phyloP scores from a whole-genome alignment of 805 yeast genomes.

The Pichia insulana region DNA sequence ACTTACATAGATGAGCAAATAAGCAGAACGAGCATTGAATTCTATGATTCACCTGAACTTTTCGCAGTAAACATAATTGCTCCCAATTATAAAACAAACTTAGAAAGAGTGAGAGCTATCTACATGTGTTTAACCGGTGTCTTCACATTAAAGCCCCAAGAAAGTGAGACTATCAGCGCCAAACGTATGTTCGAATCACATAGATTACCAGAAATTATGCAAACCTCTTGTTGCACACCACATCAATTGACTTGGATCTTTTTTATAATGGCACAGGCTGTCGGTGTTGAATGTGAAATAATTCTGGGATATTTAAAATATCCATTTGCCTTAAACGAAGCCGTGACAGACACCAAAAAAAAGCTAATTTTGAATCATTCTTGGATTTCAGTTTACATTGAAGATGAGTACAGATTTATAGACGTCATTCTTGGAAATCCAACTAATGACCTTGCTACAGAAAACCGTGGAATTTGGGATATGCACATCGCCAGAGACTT shows the following conservation, averaged over 20 bases:
- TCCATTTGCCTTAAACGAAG: conserved; percentile 51
- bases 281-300: conserved; percentile 67
- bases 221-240: conserved; percentile 21
- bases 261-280: conserved; percentile 57
- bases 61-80: conserved; percentile 46
- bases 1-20: conserved; percentile 38
- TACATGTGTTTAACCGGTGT: conserved; percentile 55
- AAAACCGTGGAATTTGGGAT: conserved; percentile 32
- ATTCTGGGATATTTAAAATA: conserved; percentile 78
- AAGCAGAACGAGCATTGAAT: conserved; percentile 29
- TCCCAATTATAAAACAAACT: conserved; percentile 39
- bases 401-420: conserved; percentile 70
- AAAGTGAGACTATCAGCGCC: conserved; percentile 27
- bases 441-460: conserved; percentile 39
- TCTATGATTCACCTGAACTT: conserved; percentile 24
- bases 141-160: conserved; percentile 36
- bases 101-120: conserved; percentile 59
- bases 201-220: conserved; percentile 22
- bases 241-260: conserved; percentile 74
- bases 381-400: conserved; percentile 76
- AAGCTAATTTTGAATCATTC: conserved; percentile 65
- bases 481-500: conserved; percentile 15
- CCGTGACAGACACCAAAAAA: conserved; percentile 23
- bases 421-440: conserved; percentile 64
- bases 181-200: conserved; percentile 22